Evolutionary conservation across 1,284 basidiomycete genomes (phyloP).

Genomic region (Malassezia restricta): DNA sequence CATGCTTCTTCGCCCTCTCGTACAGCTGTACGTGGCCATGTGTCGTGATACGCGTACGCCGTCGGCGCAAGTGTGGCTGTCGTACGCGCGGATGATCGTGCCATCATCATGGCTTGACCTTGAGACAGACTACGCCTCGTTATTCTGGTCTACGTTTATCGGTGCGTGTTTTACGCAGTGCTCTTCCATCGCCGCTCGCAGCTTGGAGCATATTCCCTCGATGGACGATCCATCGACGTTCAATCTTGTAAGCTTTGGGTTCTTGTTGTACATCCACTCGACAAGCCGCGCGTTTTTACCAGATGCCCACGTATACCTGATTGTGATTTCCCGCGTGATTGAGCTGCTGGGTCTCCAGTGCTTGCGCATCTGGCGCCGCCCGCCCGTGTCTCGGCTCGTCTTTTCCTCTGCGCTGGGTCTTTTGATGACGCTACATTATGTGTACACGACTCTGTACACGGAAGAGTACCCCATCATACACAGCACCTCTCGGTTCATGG

Average conservation of each 20-base stretch:
- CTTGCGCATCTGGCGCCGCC: constrained; percentile 5
- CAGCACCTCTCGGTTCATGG: constrained; percentile 26
- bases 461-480: constrained; percentile 32
- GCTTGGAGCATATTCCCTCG: constrained; percentile 6
- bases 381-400: constrained; percentile 21
- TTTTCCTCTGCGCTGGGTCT: constrained; percentile 29
- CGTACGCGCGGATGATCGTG: constrained; percentile 14
- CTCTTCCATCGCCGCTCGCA: background rate
- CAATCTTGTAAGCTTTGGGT: constrained; percentile 36
- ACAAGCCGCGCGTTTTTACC: constrained; percentile 24
- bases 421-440: constrained; percentile 24
- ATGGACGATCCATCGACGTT: constrained; percentile 26
- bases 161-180: constrained; percentile 12
- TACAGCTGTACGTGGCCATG: constrained; percentile 19
- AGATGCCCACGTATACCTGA: constrained; percentile 33
- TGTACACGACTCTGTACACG: constrained; percentile 14
- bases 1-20: constrained; percentile 19
- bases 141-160: constrained; percentile 9
- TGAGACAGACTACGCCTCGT: background rate
- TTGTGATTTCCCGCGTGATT: constrained; percentile 27
- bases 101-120: background rate
- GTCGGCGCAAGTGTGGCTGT: constrained; percentile 24
- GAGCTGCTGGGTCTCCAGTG: constrained; percentile 24
- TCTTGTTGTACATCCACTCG: constrained; percentile 31
- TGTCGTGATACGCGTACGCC: constrained; percentile 15